A percentile compares a stretch with the other conserved stretches of the same genome.
Conservation (phyloP, 768 basidiomycete species). For the Suillus subalutaceus region DNA sequence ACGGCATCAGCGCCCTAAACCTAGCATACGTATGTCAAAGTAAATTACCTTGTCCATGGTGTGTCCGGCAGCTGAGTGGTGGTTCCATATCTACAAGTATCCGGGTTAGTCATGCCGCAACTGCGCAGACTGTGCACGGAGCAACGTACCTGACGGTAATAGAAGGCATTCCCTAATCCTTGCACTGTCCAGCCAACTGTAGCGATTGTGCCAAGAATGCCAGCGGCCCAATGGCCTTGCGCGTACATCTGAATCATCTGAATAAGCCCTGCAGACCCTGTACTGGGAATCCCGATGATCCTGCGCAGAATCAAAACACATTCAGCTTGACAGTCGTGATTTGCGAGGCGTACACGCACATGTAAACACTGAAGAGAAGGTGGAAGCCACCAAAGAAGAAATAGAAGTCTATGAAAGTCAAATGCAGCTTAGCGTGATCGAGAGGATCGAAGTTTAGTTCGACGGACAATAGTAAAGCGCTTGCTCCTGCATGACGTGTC, state of each 20-base stretch:
- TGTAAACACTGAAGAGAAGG: constrained; percentile 89
- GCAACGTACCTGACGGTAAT: constrained; percentile 70
- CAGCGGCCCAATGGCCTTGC: constrained; percentile 73
- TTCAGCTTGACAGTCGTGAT: constrained; percentile 23
- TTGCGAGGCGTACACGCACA: constrained; percentile 50
- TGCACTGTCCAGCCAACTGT: constrained; percentile 89
- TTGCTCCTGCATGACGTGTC: constrained; percentile 68
- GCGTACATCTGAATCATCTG: constrained; percentile 86
- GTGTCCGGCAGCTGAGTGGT: constrained; percentile 84
- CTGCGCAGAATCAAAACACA: constrained; percentile 42
- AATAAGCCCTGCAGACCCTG: constrained; percentile 94
- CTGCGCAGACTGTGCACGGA: constrained; percentile 19
- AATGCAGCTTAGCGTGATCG: constrained; percentile 15
- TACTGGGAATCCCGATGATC: constrained; percentile 94
- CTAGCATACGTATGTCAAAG: neutral
- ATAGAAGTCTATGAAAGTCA: constrained; percentile 71
- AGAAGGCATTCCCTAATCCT: constrained; percentile 77
- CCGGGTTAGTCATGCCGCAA: constrained; percentile 12
- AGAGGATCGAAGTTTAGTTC: constrained; percentile 27
- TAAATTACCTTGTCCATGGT: constrained; percentile 75
- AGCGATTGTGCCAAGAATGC: constrained; percentile 77
- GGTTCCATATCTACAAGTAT: constrained; percentile 64
- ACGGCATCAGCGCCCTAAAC: constrained; percentile 17
- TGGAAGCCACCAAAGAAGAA: constrained; percentile 98
- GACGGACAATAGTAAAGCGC: constrained; percentile 88